A percentile compares a stretch with the other conserved stretches of the same genome.
Evolutionary conservation across 2,329 filamentous ascomycete species (phyloP).

Genomic region (Exserohilum turcica): DNA sequence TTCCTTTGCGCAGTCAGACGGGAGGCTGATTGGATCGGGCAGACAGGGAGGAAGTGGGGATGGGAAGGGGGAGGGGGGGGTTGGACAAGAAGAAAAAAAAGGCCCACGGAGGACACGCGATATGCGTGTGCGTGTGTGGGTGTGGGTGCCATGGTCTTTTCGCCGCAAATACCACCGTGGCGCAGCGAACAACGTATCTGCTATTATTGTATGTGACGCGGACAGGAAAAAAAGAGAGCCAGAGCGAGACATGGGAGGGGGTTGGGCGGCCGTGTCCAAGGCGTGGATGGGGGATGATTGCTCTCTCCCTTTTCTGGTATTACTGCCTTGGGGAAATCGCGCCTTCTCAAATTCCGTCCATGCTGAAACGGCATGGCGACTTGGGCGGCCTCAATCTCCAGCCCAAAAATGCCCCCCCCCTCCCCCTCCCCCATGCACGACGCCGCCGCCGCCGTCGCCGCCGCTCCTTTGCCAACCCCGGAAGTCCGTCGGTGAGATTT

Average conservation of each 20-base stretch:
- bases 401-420: background rate
- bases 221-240: background rate
- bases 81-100: background rate
- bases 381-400: no score
- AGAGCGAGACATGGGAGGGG: background rate
- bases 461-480: no score
- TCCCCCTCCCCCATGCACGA: no score
- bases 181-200: background rate
- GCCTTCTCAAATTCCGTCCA: background rate
- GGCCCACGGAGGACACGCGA: slow-evolving; percentile 2
- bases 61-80: background rate
- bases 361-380: background rate
- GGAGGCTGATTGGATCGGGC: background rate
- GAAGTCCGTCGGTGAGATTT: no score
- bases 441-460: no score
- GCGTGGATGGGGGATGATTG: no score
- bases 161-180: background rate
- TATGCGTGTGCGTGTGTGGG: background rate
- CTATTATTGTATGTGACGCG: background rate
- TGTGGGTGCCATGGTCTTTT: background rate
- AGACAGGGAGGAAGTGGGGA: background rate
- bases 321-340: background rate
- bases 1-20: background rate
- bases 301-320: no score
- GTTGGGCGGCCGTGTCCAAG: no score